Conservation (phyloP, 805 yeast genomes). For the Candida dendrica region DNA sequence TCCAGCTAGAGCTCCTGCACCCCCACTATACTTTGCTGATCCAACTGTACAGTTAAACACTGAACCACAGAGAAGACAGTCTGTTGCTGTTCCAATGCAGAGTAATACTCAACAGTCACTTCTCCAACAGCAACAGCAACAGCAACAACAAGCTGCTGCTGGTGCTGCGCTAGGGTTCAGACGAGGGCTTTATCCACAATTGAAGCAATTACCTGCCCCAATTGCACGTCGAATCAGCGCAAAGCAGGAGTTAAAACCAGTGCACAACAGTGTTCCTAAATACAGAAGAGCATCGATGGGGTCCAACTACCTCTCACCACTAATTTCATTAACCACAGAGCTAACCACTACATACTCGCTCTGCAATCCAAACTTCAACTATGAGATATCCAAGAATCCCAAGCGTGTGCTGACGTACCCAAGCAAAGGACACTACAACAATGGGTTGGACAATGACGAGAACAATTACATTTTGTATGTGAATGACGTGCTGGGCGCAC, state of each 20-base stretch:
- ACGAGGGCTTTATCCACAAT: slow-evolving; percentile 20
- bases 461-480: slow-evolving; percentile 90
- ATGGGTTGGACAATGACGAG: slow-evolving; percentile 83
- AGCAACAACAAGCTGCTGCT: slow-evolving; percentile 6
- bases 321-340: slow-evolving; percentile 69
- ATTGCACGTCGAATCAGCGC: slow-evolving; percentile 33
- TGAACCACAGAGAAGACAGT: slow-evolving; percentile 29
- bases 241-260: slow-evolving; percentile 53
- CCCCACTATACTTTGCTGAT: slow-evolving; percentile 29
- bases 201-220: slow-evolving; percentile 39
- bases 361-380: slow-evolving; percentile 80
- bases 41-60: slow-evolving; percentile 13
- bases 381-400: slow-evolving; percentile 81
- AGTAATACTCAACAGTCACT: slow-evolving; percentile 5
- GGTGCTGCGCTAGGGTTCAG: slow-evolving; percentile 7
- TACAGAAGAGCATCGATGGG: slow-evolving; percentile 64
- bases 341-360: slow-evolving; percentile 74
- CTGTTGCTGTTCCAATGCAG: slow-evolving; percentile 25
- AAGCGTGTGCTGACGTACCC: slow-evolving; percentile 91
- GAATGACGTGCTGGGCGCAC: slow-evolving; percentile 84
- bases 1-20: slow-evolving; percentile 39
- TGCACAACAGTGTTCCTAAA: slow-evolving; percentile 53
- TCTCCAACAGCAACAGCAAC: slow-evolving; percentile 11
- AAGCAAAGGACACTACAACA: slow-evolving; percentile 69
- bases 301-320: slow-evolving; percentile 66